Conservation (phyloP, 768 basidiomycete species). For the Mycena belliarum region DNA sequence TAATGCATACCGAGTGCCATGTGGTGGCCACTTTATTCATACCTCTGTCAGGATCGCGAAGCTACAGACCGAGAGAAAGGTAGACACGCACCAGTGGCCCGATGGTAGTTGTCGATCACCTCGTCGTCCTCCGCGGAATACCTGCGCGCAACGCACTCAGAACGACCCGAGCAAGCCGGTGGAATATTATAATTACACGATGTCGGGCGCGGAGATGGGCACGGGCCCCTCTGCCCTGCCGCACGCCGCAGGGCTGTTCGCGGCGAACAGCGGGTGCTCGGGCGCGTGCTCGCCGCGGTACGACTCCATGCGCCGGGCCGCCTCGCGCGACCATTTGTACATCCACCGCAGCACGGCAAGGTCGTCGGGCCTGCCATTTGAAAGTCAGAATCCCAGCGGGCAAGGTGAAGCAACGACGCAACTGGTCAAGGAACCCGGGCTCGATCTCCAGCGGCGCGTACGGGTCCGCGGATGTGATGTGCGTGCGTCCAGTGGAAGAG, state of each 20-base stretch:
- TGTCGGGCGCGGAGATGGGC: conserved; percentile 18
- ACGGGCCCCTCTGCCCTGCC: conserved; percentile 14
- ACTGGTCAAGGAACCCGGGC: conserved; percentile 38
- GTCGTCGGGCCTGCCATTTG: conserved; percentile 22
- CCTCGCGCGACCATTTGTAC: conserved; percentile 44
- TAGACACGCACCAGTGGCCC: conserved; percentile 3
- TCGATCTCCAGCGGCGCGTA: conserved; percentile 33
- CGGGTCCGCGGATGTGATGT: conserved; percentile 37
- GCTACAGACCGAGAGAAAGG: background rate
- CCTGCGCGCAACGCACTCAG: background rate
- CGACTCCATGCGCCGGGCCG: conserved; percentile 38
- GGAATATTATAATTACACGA: conserved; percentile 10
- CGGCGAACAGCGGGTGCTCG: conserved; percentile 5
- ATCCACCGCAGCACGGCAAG: conserved; percentile 33
- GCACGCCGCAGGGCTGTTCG: conserved; percentile 11
- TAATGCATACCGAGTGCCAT: conserved; percentile 17
- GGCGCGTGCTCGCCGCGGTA: conserved; percentile 24
- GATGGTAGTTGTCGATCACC: conserved; percentile 22
- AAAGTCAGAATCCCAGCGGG: background rate
- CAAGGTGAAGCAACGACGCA: conserved; percentile 1
- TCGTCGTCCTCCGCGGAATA: conserved; percentile 26
- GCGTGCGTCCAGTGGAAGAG: conserved; percentile 35
- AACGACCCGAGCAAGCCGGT: background rate
- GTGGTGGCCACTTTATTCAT: conserved; percentile 4
- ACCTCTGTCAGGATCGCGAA: background rate